phyloP scores from a whole-genome alignment of 2,329 filamentous ascomycete genomes.

The Hypoxylon sp. region DNA sequence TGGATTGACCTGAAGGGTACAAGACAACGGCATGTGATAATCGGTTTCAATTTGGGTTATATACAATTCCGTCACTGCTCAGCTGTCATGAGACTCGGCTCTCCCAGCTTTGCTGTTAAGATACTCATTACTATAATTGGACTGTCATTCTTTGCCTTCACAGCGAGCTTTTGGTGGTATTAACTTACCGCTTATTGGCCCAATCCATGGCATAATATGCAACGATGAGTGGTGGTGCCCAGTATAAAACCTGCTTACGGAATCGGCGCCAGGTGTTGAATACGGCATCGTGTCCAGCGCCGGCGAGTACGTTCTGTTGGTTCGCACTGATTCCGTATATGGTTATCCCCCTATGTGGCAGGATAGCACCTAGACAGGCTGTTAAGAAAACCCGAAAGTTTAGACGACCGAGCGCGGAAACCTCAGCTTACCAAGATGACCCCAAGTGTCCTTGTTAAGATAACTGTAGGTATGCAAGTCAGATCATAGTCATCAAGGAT shows the following conservation, averaged over 20 bases:
- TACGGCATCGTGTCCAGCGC: conserved; percentile 81
- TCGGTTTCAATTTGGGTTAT: background rate
- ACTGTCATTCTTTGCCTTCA: background rate
- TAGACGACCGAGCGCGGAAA: background rate
- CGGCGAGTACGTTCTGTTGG: conserved; percentile 87
- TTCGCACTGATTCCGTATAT: conserved; percentile 85
- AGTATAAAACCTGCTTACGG: conserved; percentile 88
- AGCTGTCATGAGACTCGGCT: conserved; percentile 14
- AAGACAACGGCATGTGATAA: background rate
- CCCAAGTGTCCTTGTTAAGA: conserved; percentile 46
- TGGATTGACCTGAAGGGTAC: background rate
- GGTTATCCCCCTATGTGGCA: conserved; percentile 72
- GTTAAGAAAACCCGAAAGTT: conserved; percentile 34
- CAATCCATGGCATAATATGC: conserved; percentile 90
- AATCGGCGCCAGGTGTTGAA: conserved; percentile 96
- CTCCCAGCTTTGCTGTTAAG: conserved; percentile 35
- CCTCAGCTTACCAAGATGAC: conserved; percentile 35
- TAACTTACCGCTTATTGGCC: conserved; percentile 86
- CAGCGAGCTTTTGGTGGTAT: background rate
- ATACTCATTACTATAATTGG: conserved; percentile 34
- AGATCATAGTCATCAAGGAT: background rate
- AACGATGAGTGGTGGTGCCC: conserved; percentile 80
- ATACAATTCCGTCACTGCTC: background rate
- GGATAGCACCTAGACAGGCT: conserved; percentile 59
- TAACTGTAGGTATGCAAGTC: conserved; percentile 27